These are phyloP conservation scores for Acanthamoeba castellanii DNA, from an alignment of 208 protist genomes.

Conservation along the genomic window DNA sequence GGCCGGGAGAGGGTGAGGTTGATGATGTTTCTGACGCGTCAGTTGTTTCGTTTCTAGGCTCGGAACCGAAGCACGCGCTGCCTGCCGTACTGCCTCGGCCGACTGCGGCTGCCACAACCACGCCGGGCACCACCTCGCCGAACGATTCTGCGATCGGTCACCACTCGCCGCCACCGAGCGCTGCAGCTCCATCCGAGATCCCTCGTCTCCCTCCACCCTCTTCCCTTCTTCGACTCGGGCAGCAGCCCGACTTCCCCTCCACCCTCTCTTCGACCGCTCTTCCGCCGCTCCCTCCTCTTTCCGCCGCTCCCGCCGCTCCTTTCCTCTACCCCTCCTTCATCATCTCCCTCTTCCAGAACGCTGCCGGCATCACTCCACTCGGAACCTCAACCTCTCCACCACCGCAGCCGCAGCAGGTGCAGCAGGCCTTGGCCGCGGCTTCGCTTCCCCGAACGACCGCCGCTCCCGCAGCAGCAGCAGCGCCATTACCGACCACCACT, in stretches of 20 bases:
- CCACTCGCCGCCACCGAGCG: neutral
- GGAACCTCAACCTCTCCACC: neutral
- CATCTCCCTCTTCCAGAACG: constrained; percentile 62
- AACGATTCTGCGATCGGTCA: neutral
- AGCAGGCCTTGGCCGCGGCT: neutral
- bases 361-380: constrained; percentile 11
- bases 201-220: constrained; percentile 53
- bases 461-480: neutral
- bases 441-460: neutral
- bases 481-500: neutral
- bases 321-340: constrained; percentile 63
- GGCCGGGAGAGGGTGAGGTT: neutral
- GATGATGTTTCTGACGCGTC: neutral
- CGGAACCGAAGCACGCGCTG: constrained; percentile 3
- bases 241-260: constrained; percentile 20
- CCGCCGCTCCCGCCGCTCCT: neutral
- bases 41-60: neutral
- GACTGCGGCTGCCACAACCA: neutral
- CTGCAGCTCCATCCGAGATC: neutral
- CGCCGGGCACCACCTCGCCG: neutral
- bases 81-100: constrained; percentile 47
- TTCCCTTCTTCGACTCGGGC: constrained; percentile 20
- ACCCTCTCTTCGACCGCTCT: neutral
- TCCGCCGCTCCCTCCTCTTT: constrained; percentile 34
- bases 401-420: neutral